Base-by-base conservation (phyloP, 169 alveolate genomes). In the Eimeria tenella region DNA sequence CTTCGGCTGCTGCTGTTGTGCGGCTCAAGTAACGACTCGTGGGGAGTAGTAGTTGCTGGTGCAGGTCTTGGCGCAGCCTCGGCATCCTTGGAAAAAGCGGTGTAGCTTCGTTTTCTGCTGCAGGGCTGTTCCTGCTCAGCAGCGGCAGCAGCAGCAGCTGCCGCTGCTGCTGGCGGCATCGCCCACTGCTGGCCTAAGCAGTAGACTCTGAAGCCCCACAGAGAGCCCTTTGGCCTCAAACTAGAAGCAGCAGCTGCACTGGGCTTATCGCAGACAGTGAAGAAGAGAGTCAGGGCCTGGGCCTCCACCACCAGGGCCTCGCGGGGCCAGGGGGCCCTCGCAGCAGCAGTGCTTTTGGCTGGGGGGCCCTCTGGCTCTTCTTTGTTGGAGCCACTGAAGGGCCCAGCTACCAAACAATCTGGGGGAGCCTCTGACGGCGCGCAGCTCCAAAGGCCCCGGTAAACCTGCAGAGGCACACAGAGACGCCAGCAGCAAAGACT, bases 141-240 rank as follows among this genome's bases (percentile, higher is more conserved):
- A 7, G 81, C 79, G 11, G 74, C 89, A 25, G 74, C 89, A 56
- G 74, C 74, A 10, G 91, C 91, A 31, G 91, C 91, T 13, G 49
- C 91, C 25, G 91, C 91, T 58, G 79, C 91, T 25, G 81, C 81
- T 23, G 62, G 73, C 25, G 91, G 91, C 50, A 84, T 53, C 4
- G 23, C 62, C 91, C 91, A 84, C 63, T 62, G 91, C 91, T 84
- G 91, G 25, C 91, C 91, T 21, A 84, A 15, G 52, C 91, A 84
- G 52, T 84, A 84, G 3, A 84, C 79, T 62, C 62, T 84, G 19
- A 84, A 84, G 4, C 91, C 91, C 91, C 91, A 84, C 31, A 58
- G 19, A 11, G 91, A 63, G 10, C 91, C 81, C 79, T 49, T 84
- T 3, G 75, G 62, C 50, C 79, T 84, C 79, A 21, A 19, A 21